These are phyloP conservation scores for Baorangia bicolor DNA, from an alignment of 768 basidiomycete genomes.

Conservation along the genomic window DNA sequence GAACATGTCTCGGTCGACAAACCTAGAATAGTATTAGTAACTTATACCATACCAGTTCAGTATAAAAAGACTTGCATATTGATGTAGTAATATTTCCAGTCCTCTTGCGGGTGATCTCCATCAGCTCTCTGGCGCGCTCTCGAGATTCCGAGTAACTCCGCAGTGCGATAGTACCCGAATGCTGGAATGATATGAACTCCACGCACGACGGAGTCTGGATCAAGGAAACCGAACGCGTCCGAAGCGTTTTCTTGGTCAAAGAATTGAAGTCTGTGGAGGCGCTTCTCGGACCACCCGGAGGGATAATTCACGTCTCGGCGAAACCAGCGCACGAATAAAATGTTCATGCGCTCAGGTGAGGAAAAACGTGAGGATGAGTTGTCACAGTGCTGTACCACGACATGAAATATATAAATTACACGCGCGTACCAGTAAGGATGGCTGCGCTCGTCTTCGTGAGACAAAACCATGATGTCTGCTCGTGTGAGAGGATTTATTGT, in stretches of 20 bases:
- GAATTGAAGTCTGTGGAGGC: conserved; percentile 36
- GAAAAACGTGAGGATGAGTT: background rate
- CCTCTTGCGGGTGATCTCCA: conserved; percentile 3
- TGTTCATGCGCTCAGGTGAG: conserved; percentile 12
- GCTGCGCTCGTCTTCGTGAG: conserved; percentile 19
- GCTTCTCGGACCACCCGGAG: conserved; percentile 26
- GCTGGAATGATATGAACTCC: conserved; percentile 16
- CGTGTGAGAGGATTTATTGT: conserved; percentile 37
- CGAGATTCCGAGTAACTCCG: conserved; percentile 2
- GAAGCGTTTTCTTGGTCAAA: background rate
- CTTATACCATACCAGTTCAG: no score
- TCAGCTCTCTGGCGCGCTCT: background rate
- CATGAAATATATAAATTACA: conserved; percentile 19
- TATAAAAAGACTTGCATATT: conserved; percentile 32
- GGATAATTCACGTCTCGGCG: conserved; percentile 13
- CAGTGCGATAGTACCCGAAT: conserved; percentile 20
- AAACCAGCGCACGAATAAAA: conserved; percentile 32
- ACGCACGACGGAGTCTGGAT: conserved; percentile 9
- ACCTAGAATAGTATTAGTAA: background rate
- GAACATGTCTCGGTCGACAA: background rate
- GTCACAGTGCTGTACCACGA: background rate
- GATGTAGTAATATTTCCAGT: conserved; percentile 35
- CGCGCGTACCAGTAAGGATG: conserved; percentile 41
- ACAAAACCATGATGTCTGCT: conserved; percentile 37
- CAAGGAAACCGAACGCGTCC: conserved; percentile 16